phyloP scores from a whole-genome alignment of 2,329 filamentous ascomycete genomes.

The Ascosphaera pollenicola region DNA sequence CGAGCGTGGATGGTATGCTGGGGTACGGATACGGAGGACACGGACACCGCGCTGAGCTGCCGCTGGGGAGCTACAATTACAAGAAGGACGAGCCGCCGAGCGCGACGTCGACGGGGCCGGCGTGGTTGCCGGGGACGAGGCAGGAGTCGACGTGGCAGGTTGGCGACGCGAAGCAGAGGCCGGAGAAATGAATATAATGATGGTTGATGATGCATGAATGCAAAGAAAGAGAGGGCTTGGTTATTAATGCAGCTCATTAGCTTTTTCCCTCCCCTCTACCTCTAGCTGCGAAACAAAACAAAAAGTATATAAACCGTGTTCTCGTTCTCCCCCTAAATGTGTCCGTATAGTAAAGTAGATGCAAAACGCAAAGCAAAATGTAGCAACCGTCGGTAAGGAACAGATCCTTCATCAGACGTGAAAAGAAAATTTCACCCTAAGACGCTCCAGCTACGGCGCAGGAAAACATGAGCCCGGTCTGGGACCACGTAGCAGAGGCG shows the following conservation, averaged over 20 bases:
- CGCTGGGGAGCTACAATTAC: conserved; percentile 15
- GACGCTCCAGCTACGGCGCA: conserved; percentile 44
- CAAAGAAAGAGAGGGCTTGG: too few relatives aligned
- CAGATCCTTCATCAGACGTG: conserved; percentile 31
- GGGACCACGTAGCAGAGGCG: conserved; percentile 40
- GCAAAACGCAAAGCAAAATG: too few relatives aligned
- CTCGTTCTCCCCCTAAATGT: too few relatives aligned
- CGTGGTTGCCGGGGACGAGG: conserved; percentile 58
- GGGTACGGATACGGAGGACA: background rate
- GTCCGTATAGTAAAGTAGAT: too few relatives aligned
- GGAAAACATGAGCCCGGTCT: conserved; percentile 28
- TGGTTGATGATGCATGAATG: too few relatives aligned
- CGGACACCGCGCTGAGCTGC: conserved; percentile 1
- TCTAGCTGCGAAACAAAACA: too few relatives aligned
- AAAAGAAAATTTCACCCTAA: conserved; percentile 21
- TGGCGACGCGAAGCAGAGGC: conserved; percentile 24
- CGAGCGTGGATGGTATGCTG: conserved; percentile 3
- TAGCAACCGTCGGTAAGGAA: conserved; percentile 48
- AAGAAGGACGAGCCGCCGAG: conserved; percentile 23
- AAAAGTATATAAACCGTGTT: too few relatives aligned
- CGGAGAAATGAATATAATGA: too few relatives aligned
- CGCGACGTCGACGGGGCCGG: conserved; percentile 18
- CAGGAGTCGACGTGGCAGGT: conserved; percentile 65
- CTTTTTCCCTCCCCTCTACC: too few relatives aligned
- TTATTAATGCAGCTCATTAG: too few relatives aligned